These are phyloP conservation scores for Ascochyta viciae-villosae DNA, from an alignment of 2,329 filamentous ascomycete species.

Conservation along the genomic window DNA sequence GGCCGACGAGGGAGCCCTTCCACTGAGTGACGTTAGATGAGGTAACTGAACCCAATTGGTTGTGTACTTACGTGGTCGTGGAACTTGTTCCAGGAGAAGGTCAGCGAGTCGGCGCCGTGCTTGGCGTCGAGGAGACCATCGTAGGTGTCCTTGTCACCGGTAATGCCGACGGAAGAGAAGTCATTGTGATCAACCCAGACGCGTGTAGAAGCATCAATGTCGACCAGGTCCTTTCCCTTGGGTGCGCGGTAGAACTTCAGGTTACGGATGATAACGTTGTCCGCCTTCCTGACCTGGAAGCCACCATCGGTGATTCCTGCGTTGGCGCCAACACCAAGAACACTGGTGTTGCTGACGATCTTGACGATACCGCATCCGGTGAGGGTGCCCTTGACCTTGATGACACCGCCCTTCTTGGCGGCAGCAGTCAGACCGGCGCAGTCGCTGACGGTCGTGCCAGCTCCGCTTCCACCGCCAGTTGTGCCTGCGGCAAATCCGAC, in stretches of 20 bases:
- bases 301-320: slow-evolving; percentile 55
- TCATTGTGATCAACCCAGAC: slow-evolving; percentile 71
- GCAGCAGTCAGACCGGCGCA: slow-evolving; percentile 60
- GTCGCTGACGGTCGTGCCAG: slow-evolving; percentile 62
- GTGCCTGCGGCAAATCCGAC: slow-evolving; percentile 61
- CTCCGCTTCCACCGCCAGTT: slow-evolving; percentile 62
- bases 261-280: slow-evolving; percentile 70
- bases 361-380: slow-evolving; percentile 43
- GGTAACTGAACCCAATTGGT: neutral
- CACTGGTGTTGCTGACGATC: slow-evolving; percentile 34
- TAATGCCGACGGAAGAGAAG: slow-evolving; percentile 61
- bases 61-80: slow-evolving; percentile 58
- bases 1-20: slow-evolving; percentile 67
- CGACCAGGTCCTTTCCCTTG: slow-evolving; percentile 65
- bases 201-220: slow-evolving; percentile 64
- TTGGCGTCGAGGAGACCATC: slow-evolving; percentile 64
- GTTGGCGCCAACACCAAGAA: slow-evolving; percentile 52
- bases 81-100: slow-evolving; percentile 60
- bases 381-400: slow-evolving; percentile 43
- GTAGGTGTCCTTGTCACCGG: slow-evolving; percentile 41
- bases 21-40: slow-evolving; percentile 44
- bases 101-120: slow-evolving; percentile 68
- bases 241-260: slow-evolving; percentile 66
- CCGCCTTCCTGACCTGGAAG: slow-evolving; percentile 60
- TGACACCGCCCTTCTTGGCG: slow-evolving; percentile 48